Evolutionary conservation across 768 basidiomycete genomes (phyloP).

Genomic region (Suillus brevipes): DNA sequence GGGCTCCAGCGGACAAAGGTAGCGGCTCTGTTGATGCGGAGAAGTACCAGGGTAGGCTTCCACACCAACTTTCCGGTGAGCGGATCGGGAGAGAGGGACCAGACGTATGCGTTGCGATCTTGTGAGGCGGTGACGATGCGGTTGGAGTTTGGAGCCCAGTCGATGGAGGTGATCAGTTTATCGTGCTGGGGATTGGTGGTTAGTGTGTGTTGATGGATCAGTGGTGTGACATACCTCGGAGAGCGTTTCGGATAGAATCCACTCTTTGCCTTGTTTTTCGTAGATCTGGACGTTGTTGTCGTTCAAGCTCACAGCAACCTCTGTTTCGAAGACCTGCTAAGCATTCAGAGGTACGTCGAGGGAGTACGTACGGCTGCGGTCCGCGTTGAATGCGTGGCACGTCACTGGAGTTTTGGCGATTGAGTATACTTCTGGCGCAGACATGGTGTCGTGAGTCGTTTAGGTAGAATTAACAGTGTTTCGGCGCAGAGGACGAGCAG

Average conservation of each 20-base stretch:
- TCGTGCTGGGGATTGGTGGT: constrained; percentile 70
- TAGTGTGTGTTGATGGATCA: neutral
- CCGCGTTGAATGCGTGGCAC: constrained; percentile 87
- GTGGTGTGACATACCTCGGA: constrained; percentile 66
- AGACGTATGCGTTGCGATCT: constrained; percentile 98
- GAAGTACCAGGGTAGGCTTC: constrained; percentile 96
- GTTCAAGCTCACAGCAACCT: constrained; percentile 90
- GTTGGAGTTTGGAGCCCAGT: constrained; percentile 97
- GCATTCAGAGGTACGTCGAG: constrained; percentile 1
- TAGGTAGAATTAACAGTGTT: constrained; percentile 1
- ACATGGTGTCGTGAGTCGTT: constrained; percentile 38
- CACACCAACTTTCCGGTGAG: constrained; percentile 71
- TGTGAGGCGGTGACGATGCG: constrained; percentile 99
- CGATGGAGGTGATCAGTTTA: constrained; percentile 95
- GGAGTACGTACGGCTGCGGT: constrained; percentile 71
- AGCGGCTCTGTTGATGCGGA: constrained; percentile 94
- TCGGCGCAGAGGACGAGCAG: constrained; percentile 73
- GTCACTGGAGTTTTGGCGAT: constrained; percentile 85
- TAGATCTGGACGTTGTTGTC: constrained; percentile 87
- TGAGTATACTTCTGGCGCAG: constrained; percentile 74
- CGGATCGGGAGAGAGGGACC: constrained; percentile 80
- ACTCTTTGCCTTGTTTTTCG: constrained; percentile 61
- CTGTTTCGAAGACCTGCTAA: constrained; percentile 42
- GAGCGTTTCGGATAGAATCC: constrained; percentile 73
- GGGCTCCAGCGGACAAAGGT: constrained; percentile 97